Conservation (phyloP, 139 green algal genomes). For the Picochlorum costavermella region DNA sequence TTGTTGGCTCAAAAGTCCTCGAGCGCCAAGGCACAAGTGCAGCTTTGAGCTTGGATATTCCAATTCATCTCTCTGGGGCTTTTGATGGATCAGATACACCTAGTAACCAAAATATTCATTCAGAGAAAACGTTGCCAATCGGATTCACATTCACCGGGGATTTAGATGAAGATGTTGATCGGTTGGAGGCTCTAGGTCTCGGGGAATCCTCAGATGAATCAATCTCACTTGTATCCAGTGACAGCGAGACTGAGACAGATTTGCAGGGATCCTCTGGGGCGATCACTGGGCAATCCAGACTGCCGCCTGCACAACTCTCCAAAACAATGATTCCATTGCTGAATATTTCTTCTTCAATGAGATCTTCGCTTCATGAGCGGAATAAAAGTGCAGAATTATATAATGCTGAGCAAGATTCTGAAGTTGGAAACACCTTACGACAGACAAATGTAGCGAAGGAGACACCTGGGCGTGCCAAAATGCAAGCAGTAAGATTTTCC, state of each 20-base stretch:
- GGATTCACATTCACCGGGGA: conserved; percentile 50
- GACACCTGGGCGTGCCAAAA: too few relatives aligned
- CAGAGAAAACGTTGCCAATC: not conserved
- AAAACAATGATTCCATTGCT: not conserved
- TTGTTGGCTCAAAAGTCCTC: too few relatives aligned
- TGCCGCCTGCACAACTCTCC: too few relatives aligned
- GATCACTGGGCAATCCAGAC: too few relatives aligned
- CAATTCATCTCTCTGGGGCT: not conserved
- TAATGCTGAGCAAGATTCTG: not conserved
- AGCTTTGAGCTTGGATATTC: too few relatives aligned
- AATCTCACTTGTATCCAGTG: too few relatives aligned
- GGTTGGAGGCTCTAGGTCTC: conserved; percentile 33
- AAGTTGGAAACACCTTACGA: not conserved
- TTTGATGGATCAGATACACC: not conserved
- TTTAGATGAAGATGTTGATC: conserved; percentile 56
- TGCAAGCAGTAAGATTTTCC: too few relatives aligned
- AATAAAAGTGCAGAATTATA: not conserved
- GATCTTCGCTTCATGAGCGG: not conserved
- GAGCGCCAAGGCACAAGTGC: too few relatives aligned
- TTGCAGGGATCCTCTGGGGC: too few relatives aligned
- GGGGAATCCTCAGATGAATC: not conserved
- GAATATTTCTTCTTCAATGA: conserved; percentile 11
- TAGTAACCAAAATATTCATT: too few relatives aligned
- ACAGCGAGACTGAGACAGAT: too few relatives aligned
- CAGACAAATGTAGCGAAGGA: too few relatives aligned